Conservation (phyloP, 331 rosid species). For the Ulmus americana region DNA sequence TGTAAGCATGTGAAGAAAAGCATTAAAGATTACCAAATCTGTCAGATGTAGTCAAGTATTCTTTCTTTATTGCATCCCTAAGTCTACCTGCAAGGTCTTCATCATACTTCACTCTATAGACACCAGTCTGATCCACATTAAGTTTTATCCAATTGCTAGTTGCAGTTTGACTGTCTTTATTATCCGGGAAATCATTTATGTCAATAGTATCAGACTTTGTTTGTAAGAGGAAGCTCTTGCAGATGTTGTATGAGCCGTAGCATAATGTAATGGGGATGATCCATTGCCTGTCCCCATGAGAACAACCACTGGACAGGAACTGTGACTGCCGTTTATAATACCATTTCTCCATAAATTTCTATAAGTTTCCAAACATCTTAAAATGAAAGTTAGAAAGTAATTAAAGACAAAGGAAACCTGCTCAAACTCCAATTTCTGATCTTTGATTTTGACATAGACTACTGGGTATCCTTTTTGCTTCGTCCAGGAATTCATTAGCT, state of each 20-base stretch:
- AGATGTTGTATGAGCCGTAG: slow-evolving; percentile 37
- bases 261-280: slow-evolving; percentile 44
- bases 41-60: slow-evolving; percentile 33
- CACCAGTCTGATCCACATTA: slow-evolving; percentile 50
- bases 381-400: background rate
- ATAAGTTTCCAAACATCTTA: background rate
- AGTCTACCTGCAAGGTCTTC: slow-evolving; percentile 35
- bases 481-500: no score
- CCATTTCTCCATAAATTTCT: slow-evolving; percentile 7
- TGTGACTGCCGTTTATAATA: slow-evolving; percentile 27
- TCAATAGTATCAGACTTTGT: slow-evolving; percentile 31
- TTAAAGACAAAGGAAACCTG: slow-evolving; percentile 27
- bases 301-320: slow-evolving; percentile 32
- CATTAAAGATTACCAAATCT: slow-evolving; percentile 38
- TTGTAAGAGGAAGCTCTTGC: slow-evolving; percentile 37
- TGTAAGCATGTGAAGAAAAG: background rate
- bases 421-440: no score
- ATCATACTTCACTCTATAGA: slow-evolving; percentile 53
- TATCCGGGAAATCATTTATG: slow-evolving; percentile 22
- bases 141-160: slow-evolving; percentile 36
- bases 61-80: slow-evolving; percentile 34
- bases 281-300: slow-evolving; percentile 41
- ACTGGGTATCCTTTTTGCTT: no score
- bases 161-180: slow-evolving; percentile 1
- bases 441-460: no score